phyloP scores from a whole-genome alignment of 1,284 basidiomycete species.

The Xerocomus cyaneibrunnescens region DNA sequence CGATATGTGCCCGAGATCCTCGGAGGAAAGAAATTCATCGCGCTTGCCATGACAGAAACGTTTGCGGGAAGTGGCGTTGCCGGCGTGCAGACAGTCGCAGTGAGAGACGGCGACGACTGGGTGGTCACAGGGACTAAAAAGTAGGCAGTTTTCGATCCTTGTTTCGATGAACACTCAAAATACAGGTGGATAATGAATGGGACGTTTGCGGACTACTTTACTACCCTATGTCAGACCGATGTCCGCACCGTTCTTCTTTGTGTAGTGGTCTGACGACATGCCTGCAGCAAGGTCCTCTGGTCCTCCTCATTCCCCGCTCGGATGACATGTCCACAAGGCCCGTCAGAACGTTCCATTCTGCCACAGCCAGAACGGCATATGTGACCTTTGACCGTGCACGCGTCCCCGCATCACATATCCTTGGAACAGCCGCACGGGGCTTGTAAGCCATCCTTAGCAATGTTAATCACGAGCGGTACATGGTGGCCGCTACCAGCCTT shows the following conservation, averaged over 20 bases:
- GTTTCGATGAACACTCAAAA: too few relatives aligned
- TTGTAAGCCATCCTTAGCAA: slow-evolving; percentile 67
- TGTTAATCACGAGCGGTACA: slow-evolving; percentile 78
- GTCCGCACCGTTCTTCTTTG: slow-evolving; percentile 29
- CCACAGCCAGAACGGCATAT: slow-evolving; percentile 87
- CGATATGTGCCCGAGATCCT: slow-evolving; percentile 76
- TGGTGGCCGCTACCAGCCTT: slow-evolving; percentile 67
- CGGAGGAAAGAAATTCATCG: slow-evolving; percentile 58
- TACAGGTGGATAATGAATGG: slow-evolving; percentile 93
- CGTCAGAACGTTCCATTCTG: slow-evolving; percentile 88
- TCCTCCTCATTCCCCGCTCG: slow-evolving; percentile 80
- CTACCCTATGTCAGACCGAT: slow-evolving; percentile 71
- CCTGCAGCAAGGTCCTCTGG: slow-evolving; percentile 73
- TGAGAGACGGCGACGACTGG: slow-evolving; percentile 69
- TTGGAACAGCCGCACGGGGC: slow-evolving; percentile 85
- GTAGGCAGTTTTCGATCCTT: slow-evolving; percentile 46
- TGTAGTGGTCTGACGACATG: slow-evolving; percentile 5
- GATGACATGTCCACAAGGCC: slow-evolving; percentile 86
- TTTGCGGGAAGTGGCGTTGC: slow-evolving; percentile 75
- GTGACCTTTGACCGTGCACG: slow-evolving; percentile 89
- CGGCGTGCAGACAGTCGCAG: slow-evolving; percentile 61
- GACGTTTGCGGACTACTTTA: slow-evolving; percentile 77
- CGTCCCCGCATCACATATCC: slow-evolving; percentile 82
- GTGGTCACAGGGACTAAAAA: slow-evolving; percentile 66
- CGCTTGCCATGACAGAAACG: slow-evolving; percentile 69